Evolutionary conservation across 805 yeast genomes (phyloP).

Genomic region (Lipomyces starkeyi): DNA sequence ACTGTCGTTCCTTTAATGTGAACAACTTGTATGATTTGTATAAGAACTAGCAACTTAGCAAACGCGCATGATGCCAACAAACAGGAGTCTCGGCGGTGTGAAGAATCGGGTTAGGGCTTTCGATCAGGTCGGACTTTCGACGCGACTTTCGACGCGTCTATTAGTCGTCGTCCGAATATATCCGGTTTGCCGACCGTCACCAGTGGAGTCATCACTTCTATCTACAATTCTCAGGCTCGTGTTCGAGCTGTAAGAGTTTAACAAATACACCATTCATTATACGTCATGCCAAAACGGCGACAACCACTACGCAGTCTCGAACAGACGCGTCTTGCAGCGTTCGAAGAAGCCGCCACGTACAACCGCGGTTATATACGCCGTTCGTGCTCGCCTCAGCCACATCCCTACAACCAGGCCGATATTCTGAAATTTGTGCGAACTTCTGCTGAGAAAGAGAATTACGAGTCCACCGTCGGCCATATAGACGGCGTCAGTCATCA

Average conservation of each 20-base stretch:
- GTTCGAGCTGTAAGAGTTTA: neutral
- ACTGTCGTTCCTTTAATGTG: too few relatives aligned
- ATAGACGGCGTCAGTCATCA: neutral
- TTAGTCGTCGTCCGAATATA: neutral
- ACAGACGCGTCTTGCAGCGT: conserved; percentile 20
- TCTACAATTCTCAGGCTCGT: neutral
- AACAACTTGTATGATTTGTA: too few relatives aligned
- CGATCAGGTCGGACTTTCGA: neutral
- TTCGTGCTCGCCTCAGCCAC: neutral
- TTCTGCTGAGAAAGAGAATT: conserved; percentile 1
- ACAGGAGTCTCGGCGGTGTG: neutral
- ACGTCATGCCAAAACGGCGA: neutral
- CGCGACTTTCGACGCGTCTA: neutral
- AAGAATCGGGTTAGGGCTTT: neutral
- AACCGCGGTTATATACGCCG: conserved; percentile 4
- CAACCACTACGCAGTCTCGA: neutral
- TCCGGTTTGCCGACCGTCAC: neutral
- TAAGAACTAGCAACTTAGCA: too few relatives aligned
- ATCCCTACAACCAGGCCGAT: neutral
- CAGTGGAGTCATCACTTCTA: neutral
- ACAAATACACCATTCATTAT: neutral
- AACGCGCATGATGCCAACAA: too few relatives aligned
- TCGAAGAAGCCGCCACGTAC: conserved; percentile 7
- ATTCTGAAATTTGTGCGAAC: neutral
- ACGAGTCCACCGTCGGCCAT: neutral